Conservation (phyloP, 2,329 filamentous ascomycete genomes). For the Nigrospora oryzae region DNA sequence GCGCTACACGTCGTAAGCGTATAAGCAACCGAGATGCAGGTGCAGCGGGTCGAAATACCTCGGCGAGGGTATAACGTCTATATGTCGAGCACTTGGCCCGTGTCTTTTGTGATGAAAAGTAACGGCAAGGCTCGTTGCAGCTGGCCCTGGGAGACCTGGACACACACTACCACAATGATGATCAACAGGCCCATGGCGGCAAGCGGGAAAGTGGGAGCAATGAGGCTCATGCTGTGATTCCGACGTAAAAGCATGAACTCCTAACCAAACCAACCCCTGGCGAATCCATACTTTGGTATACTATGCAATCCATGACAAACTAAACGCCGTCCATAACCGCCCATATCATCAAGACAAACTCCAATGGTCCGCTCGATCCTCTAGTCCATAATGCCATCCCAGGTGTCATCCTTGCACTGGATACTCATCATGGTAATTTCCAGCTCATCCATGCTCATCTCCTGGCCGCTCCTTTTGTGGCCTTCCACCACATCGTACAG, state of each 20-base stretch:
- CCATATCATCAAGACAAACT: background rate
- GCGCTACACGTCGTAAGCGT: no score
- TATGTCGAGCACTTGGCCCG: no score
- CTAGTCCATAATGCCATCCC: constrained; percentile 18
- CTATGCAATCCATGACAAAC: background rate
- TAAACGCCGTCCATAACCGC: background rate
- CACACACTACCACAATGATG: background rate
- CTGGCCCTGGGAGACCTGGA: background rate
- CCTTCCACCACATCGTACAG: constrained; percentile 79
- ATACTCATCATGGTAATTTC: constrained; percentile 56
- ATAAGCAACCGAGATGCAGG: no score
- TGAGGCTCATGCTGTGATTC: background rate
- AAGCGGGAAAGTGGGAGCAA: background rate
- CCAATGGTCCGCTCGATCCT: background rate
- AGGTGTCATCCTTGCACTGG: constrained; percentile 20
- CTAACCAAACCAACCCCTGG: background rate
- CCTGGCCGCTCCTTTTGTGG: constrained; percentile 57
- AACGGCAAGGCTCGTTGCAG: no score
- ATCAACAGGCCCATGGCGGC: background rate
- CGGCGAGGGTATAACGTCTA: no score
- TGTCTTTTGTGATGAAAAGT: no score
- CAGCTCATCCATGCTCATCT: constrained; percentile 54
- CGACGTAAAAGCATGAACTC: background rate
- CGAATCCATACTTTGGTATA: background rate
- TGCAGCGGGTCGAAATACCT: no score